Evolutionary conservation across 179 eudicot genomes (phyloP).

Genomic region (Carnegiea gigantea): DNA sequence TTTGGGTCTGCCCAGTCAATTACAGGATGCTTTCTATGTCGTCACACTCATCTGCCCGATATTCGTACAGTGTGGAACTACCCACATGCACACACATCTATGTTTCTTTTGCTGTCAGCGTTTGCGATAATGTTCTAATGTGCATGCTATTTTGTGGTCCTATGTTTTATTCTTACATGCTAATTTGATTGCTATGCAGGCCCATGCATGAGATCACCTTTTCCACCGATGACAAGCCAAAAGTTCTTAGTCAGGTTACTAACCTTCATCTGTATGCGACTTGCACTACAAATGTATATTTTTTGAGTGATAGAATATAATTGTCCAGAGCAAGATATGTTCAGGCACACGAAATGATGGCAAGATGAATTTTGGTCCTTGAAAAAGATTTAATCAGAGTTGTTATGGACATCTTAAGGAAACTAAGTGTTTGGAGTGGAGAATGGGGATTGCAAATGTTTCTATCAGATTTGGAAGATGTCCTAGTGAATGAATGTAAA

Average conservation of each 20-base stretch:
- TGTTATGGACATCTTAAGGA: neutral
- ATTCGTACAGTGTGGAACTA: neutral
- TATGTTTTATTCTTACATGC: constrained; percentile 18
- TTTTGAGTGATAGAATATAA: neutral
- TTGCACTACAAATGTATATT: neutral
- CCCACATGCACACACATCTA: neutral
- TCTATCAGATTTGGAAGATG: neutral
- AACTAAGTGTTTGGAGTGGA: neutral
- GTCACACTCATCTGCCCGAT: constrained; percentile 4
- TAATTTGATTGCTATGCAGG: constrained; percentile 46
- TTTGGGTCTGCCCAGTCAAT: neutral
- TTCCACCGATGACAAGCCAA: constrained; percentile 85
- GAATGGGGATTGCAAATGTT: neutral
- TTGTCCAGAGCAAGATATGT: neutral
- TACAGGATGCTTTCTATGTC: constrained; percentile 4
- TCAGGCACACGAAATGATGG: neutral
- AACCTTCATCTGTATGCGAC: neutral
- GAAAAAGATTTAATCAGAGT: neutral
- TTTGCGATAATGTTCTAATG: neutral
- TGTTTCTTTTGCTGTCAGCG: neutral
- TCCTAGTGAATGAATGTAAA: neutral
- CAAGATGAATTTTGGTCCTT: neutral
- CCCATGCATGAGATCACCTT: constrained; percentile 92
- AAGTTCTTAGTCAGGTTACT: constrained; percentile 80
- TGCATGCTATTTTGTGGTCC: neutral